Evolutionary conservation across 371 early-diverging fungal species (phyloP), one percentile per base, ranked within the genome.

Genomic region (Phascolomyces articulosus): DNA sequence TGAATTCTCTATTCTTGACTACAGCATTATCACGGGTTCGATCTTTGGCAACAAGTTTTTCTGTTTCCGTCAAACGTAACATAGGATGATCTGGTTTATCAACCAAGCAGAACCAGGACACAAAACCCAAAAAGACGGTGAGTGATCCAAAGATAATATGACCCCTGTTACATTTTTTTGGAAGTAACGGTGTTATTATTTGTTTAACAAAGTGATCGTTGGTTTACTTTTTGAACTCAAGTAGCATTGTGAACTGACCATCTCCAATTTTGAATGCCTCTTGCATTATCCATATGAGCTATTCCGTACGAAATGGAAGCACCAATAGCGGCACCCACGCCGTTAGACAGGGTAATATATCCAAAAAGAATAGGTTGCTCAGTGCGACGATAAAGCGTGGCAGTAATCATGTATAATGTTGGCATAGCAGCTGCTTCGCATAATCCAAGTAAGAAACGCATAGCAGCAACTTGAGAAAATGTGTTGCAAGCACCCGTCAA

Each of bases 371-470:
- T 63, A 1, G 71, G 54, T 55, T 73, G 72, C 51, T 78, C 78
- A 4, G 44, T 58, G 13, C 74, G 69, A 9, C 78, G 72, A 55
- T 74, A 78, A 26, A 72, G 56, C 0, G 65, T 66, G 34, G 62
- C 72, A 11, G 70, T 48, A 18, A 78, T 58, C 20, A 78, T 48
- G 18, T 72, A 55, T 1, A 74, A 41, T 6, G 63, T 55, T 7
- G 78, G 78, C 20, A 72, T 66, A 3, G 69, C 68, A 18, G 70
- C 69, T 1, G 78, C 70, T 64, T 78, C 78, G 54, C 70, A 75
- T 3, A 78, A 29, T 7, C 78, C 77, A 3, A 77, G 59, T 10
- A 77, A 59, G 23, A 73, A 69, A 11, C 73, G 71, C 11, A 61
- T 40, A 10, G 64, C 68, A 16, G 71, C 65, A n/a, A 77, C 31